Evolutionary conservation across 2,329 filamentous ascomycete genomes (phyloP), one percentile per base, ranked within the genome.

Genomic region (Alternaria sp.): DNA sequence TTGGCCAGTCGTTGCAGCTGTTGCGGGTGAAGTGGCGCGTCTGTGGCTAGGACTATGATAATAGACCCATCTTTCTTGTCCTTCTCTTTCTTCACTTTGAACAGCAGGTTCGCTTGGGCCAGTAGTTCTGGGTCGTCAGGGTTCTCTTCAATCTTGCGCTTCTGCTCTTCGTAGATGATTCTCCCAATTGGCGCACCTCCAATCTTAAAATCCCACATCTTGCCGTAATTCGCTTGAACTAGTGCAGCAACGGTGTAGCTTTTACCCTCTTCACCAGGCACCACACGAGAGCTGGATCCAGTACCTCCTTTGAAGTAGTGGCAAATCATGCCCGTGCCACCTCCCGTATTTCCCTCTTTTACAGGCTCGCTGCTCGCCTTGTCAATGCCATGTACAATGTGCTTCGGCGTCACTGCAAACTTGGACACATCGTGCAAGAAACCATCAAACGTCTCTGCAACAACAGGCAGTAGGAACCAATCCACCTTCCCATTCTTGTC

Each of bases 281-380:
- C 81, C 7, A 86, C 63, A 24, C 88, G 82, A 46, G 83, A 87
- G 65, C 83, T 84, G 0, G 83, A 87, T 1, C 88, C 88, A 0
- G 88, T 90, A 0, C 88, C 88, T 34, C 86, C 88, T 71, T 90
- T 89, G 78, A 86, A 88, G 62, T 82, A 83, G 67, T 89, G 86
- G 68, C 85, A 88, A 36, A 86, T 81, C 86, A 90, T 89, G 13
- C 87, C 87, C 0, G 87, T 87, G n/a, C 88, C 88, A 17, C 88
- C 88, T 3, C 88, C 88, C 2, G 82, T 83, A 64, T 85, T 86
- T 0, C 88, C 88, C 73, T 90, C 88, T 2, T 76, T 74, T 0
- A 90, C 86, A 0, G 78, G 74, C 2, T 81, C 84, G 8, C 79
- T 77, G 2, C 77, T 78, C 0, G 84, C 86, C 7, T 72, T 78